These are phyloP conservation scores for Botrytis hyacinthi DNA, from an alignment of 2,329 filamentous ascomycete species.

Conservation along the genomic window DNA sequence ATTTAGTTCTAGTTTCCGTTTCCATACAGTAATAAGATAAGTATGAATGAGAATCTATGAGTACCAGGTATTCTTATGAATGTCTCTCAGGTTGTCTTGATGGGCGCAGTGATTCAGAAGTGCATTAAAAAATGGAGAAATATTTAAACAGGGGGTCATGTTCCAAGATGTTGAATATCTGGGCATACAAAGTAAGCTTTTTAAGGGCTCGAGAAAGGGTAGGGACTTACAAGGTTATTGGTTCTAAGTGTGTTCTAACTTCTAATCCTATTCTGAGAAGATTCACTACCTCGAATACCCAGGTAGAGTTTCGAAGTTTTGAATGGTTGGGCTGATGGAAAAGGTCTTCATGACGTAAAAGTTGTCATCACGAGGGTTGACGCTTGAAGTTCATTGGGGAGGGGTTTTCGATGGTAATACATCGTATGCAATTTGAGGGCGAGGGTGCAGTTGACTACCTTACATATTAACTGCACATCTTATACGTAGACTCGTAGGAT, in stretches of 20 bases:
- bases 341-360: slow-evolving; percentile 6
- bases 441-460: neutral
- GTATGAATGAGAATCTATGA: neutral
- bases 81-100: neutral
- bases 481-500: neutral
- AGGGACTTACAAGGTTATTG: neutral
- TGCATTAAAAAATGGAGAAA: slow-evolving; percentile 10
- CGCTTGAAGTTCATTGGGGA: neutral
- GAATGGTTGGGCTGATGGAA: neutral
- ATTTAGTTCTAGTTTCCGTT: neutral
- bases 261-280: neutral
- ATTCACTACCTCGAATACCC: neutral
- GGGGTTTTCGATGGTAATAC: neutral
- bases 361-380: neutral
- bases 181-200: slow-evolving; percentile 3
- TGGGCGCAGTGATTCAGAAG: slow-evolving; percentile 2
- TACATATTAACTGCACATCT: neutral
- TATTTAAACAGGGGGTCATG: neutral
- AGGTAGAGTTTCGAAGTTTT: neutral
- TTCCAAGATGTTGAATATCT: neutral
- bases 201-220: neutral
- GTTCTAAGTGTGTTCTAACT: neutral
- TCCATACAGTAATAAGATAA: neutral
- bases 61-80: neutral
- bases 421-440: neutral